Evolutionary conservation across 2,329 filamentous ascomycete genomes (phyloP), one percentile per base, ranked within the genome.

Genomic region (Lasiodiplodia gonubiensis): DNA sequence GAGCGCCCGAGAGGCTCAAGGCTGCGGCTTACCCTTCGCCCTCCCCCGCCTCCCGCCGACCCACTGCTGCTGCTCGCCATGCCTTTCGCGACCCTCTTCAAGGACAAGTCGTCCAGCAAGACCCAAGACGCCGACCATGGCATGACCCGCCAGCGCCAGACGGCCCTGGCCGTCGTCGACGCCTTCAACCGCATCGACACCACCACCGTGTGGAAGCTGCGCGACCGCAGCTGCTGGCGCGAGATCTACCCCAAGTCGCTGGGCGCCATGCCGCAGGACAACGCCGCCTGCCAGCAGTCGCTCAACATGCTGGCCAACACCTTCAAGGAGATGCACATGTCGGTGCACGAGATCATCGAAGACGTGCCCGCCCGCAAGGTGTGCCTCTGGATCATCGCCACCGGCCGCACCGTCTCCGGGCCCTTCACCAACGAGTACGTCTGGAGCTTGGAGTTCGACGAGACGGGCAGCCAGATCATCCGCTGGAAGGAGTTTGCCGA

Each of bases 81-180:
- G 25, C 52, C 52, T 11, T 10, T n/a, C 52, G 52, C 14, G 27
- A 16, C 27, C 16, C 52, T 35, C 52, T 60, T 60, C 37, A 51
- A 27, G 42, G 42, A 63, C 42, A 49, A 51, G 59, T 49, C 59
- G 59, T 49, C 59, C 42, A 16, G 5, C 42, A 30, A 48, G 14
- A 21, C 10, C 18, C 39, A 37, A 23, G 11, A 30, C 21, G 3
- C n/a, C 35, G 54, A 61, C 57, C 10, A 48, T 33, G 42, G 59
- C 59, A 67, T 67, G 65, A 70, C 75, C 12, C 66, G 64, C 37
- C 72, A 75, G 70, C 72, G 75, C 52, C 70, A 69, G 66, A 77
- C 76, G 10, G 66, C 66, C 27, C 66, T 67, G n/a, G 66, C 66
- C 39, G 14, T 64, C n/a, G 49, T 67, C 48, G 66, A 67, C 49